These are phyloP conservation scores for Aspergillus piperis DNA, from an alignment of 2,329 filamentous ascomycete species.

Conservation along the genomic window DNA sequence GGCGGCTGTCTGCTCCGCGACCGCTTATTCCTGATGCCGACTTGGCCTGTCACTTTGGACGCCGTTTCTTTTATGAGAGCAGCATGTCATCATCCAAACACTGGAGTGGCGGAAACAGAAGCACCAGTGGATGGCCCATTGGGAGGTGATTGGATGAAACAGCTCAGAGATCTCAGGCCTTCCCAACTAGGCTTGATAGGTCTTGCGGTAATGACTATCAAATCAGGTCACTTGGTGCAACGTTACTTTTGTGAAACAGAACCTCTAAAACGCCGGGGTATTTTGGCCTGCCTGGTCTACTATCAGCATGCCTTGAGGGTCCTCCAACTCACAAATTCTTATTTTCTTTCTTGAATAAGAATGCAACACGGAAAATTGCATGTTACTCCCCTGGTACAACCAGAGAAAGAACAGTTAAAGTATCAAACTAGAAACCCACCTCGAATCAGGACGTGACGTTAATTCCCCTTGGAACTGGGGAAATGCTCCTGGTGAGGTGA, in stretches of 20 bases:
- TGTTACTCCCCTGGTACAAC: conserved; percentile 32
- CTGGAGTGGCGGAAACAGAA: conserved; percentile 8
- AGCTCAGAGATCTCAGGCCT: conserved; percentile 21
- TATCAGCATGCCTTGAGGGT: conserved; percentile 17
- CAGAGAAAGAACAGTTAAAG: conserved; percentile 19
- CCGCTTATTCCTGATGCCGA: conserved; percentile 3
- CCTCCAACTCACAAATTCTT: conserved; percentile 16
- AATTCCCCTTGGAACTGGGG: conserved; percentile 1
- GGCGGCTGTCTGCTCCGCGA: conserved; percentile 27
- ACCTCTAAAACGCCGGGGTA: conserved; percentile 32
- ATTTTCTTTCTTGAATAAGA: conserved; percentile 21
- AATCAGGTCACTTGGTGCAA: conserved; percentile 35
- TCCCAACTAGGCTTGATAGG: conserved; percentile 22
- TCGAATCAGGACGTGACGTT: conserved; percentile 10
- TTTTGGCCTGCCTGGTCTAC: conserved; percentile 26
- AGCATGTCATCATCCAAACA: conserved; percentile 10
- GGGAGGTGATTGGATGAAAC: conserved; percentile 26
- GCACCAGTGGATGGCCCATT: conserved; percentile 8
- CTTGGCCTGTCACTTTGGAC: conserved; percentile 8
- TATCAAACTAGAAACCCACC: conserved; percentile 23
- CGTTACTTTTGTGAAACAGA: conserved; percentile 44
- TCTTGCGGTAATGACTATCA: conserved; percentile 31
- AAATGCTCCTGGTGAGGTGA: not conserved
- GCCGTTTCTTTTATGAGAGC: not conserved
- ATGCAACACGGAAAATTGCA: conserved; percentile 37